A percentile compares a stretch with the other conserved stretches of the same genome.
phyloP scores from a whole-genome alignment of 331 rosid species.

The Ulmus americana region DNA sequence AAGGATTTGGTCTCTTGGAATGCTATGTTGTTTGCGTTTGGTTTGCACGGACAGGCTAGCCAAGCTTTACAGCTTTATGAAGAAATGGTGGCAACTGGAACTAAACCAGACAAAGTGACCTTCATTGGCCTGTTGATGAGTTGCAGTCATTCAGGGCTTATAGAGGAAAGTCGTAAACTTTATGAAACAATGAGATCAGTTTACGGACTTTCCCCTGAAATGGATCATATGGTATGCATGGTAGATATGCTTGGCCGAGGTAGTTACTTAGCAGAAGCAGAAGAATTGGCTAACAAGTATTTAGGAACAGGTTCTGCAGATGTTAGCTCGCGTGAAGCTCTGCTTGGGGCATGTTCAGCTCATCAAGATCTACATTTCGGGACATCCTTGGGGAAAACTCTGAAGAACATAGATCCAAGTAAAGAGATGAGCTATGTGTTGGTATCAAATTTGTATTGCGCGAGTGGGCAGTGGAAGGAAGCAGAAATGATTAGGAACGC shows the following conservation, averaged over 20 bases:
- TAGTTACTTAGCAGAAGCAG: constrained; percentile 58
- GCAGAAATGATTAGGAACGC: constrained; percentile 66
- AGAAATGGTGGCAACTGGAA: constrained; percentile 49
- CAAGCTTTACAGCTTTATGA: constrained; percentile 40
- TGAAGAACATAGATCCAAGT: constrained; percentile 43
- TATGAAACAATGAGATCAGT: constrained; percentile 50
- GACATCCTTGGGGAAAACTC: constrained; percentile 39
- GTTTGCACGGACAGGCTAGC: constrained; percentile 50
- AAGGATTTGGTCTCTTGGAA: constrained; percentile 83
- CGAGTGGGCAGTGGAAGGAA: constrained; percentile 68
- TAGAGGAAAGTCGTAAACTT: constrained; percentile 44
- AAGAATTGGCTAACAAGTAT: constrained; percentile 36
- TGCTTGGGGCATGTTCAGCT: constrained; percentile 59
- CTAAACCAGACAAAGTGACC: constrained; percentile 69
- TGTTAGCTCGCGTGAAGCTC: constrained; percentile 37
- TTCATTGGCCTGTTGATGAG: constrained; percentile 69
- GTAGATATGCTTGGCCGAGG: constrained; percentile 81
- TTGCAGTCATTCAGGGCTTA: constrained; percentile 77
- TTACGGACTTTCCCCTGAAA: constrained; percentile 44
- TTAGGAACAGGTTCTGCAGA: constrained; percentile 24
- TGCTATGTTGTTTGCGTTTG: constrained; percentile 64
- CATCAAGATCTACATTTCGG: constrained; percentile 47
- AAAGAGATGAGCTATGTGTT: constrained; percentile 58
- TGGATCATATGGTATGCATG: constrained; percentile 69
- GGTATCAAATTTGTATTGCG: constrained; percentile 63